Evolutionary conservation across 1,284 basidiomycete genomes (phyloP), one percentile per base, ranked within the genome.

Genomic region (Melampsora larici-populina): DNA sequence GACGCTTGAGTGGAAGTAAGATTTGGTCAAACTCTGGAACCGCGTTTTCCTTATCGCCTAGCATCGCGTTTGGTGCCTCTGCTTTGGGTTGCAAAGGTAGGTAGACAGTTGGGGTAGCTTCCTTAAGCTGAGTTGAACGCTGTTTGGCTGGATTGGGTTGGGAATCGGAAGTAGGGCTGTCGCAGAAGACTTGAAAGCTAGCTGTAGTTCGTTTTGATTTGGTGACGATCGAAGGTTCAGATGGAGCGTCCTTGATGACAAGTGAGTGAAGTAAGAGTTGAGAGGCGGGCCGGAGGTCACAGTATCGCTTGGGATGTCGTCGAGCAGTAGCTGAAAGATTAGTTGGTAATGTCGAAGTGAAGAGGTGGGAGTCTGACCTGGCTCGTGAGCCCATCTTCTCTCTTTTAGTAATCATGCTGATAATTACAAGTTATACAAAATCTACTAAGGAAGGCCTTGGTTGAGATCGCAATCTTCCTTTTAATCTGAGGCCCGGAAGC

Each of bases 271-370:
- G 18, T 21, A 55, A 21, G 51, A 55, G 51, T 55, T 55, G 51
- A 55, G 51, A 55, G 24, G 51, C 51, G 18, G 51, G 24, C 18
- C 51, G 51, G 24, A 55, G 51, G 51, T 55, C 51, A 26, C 51
- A 55, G 51, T 55, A 55, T 21, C 51, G 51, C 51, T 55, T 55
- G 7, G 51, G 51, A 55, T 55, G 51, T 26, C 51, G 51, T 55
- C 51, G 51, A 55, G 24, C 51, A 17, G 51, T 26, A 55, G 51
- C 21, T 36, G 36, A 36, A 9, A 36, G 3, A 26, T 21, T 55
- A 26, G 51, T 55, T 21, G 51, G 21, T 26, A 26, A 21, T 21
- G 51, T 55, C 21, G 51, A 21, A 26, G 51, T 21, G 51, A 55
- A 55, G 51, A 55, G 51, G 18, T 55, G 51, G 18, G 24, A 26